Evolutionary conservation across 306 rosid species (phyloP).

Genomic region (Abrus precatorius): DNA sequence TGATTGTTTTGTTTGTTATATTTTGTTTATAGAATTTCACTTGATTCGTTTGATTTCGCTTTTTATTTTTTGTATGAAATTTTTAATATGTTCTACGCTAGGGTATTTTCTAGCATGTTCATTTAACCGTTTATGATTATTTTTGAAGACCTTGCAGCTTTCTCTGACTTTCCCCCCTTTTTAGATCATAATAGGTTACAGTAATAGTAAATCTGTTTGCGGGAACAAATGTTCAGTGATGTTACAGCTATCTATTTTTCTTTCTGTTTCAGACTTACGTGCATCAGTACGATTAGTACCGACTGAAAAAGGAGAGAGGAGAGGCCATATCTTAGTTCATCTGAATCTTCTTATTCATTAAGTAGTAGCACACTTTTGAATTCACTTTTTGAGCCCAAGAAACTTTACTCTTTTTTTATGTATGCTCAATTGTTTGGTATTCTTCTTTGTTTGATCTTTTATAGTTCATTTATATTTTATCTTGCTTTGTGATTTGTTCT

Average conservation of each 20-base stretch:
- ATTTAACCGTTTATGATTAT: neutral
- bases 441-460: neutral
- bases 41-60: constrained; percentile 18
- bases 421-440: neutral
- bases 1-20: neutral
- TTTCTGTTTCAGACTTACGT: constrained; percentile 3
- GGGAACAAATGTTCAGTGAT: neutral
- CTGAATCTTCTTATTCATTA: neutral
- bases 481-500: constrained; percentile 4
- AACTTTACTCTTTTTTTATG: neutral
- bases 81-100: neutral
- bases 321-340: neutral
- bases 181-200: neutral
- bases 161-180: neutral
- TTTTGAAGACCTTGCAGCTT: neutral
- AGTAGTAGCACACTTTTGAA: neutral
- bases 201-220: neutral
- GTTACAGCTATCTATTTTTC: neutral
- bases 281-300: neutral
- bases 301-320: neutral
- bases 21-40: neutral
- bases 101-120: constrained; percentile 5
- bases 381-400: neutral
- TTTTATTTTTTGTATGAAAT: neutral
- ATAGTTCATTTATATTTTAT: neutral